A percentile compares a stretch with the other conserved stretches of the same genome.
phyloP scores from a whole-genome alignment of 176 grass and related monocot species.

The Oryza nivara region DNA sequence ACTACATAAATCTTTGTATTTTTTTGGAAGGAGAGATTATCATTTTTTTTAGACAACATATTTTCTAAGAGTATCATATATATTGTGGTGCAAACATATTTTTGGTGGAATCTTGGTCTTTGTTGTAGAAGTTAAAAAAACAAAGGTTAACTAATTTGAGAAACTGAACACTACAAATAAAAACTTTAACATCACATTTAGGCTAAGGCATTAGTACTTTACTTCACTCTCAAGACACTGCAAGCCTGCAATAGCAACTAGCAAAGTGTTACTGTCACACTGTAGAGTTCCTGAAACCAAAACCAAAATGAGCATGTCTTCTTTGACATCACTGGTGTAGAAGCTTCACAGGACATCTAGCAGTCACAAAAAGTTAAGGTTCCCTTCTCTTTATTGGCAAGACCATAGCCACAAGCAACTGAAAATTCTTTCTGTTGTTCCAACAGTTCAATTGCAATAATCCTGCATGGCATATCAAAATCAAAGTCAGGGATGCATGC shows the following conservation, averaged over 20 bases:
- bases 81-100: not conserved
- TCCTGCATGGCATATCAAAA: slow-evolving; percentile 18
- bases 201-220: not conserved
- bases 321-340: not conserved
- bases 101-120: not conserved
- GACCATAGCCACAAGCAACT: slow-evolving; percentile 36
- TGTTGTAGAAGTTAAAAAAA: not conserved
- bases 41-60: not conserved
- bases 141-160: not conserved
- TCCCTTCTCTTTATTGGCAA: slow-evolving; percentile 33
- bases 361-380: slow-evolving; percentile 20
- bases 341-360: slow-evolving; percentile 7
- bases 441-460: not conserved
- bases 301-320: not conserved
- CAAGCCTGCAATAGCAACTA: not conserved
- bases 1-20: too few species aligned
- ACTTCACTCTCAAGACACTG: not conserved
- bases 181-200: not conserved
- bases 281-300: slow-evolving; percentile 2
- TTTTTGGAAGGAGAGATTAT: too few species aligned
- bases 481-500: not conserved
- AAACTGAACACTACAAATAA: not conserved
- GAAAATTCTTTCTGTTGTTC: slow-evolving; percentile 8
- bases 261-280: not conserved
- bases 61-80: not conserved